Conservation (phyloP, 805 yeast species). For the Blastobotrys americana region DNA sequence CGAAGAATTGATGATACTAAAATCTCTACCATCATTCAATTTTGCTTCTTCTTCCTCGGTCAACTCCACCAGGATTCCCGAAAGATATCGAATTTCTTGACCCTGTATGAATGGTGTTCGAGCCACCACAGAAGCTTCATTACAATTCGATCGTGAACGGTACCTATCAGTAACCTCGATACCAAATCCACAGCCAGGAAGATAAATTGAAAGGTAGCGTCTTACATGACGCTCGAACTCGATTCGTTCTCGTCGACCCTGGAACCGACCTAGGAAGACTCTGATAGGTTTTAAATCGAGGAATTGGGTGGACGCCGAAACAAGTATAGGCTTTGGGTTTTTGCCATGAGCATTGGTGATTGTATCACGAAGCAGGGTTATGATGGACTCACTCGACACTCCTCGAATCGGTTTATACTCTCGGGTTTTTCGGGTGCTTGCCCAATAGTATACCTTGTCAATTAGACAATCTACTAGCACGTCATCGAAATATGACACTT, state of each 20-base stretch:
- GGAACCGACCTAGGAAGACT: constrained; percentile 25
- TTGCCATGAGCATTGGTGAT: constrained; percentile 6
- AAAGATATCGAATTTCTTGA: constrained; percentile 31
- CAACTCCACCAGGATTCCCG: constrained; percentile 35
- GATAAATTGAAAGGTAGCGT: constrained; percentile 33
- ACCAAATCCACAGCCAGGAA: constrained; percentile 36
- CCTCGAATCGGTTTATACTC: constrained; percentile 22
- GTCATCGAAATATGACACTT: constrained; percentile 27
- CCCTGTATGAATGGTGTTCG: constrained; percentile 26
- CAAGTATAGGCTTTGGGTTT: constrained; percentile 2
- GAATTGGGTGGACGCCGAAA: constrained; percentile 26
- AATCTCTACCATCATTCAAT: constrained; percentile 33
- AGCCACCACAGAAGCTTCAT: constrained; percentile 38
- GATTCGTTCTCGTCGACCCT: constrained; percentile 15
- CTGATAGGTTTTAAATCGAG: constrained; percentile 23
- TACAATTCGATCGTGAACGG: constrained; percentile 21
- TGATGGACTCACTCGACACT: constrained; percentile 13
- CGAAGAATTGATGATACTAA: constrained; percentile 37
- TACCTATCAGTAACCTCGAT: constrained; percentile 40
- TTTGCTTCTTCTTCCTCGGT: constrained; percentile 30
- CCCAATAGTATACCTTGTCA: constrained; percentile 28
- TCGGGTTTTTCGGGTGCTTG: constrained; percentile 24
- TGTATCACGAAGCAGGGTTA: constrained; percentile 12
- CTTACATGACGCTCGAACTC: constrained; percentile 34
- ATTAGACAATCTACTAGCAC: constrained; percentile 25